These are phyloP conservation scores for Cucurbita moschata DNA, from an alignment of 306 rosid species.

Conservation along the genomic window DNA sequence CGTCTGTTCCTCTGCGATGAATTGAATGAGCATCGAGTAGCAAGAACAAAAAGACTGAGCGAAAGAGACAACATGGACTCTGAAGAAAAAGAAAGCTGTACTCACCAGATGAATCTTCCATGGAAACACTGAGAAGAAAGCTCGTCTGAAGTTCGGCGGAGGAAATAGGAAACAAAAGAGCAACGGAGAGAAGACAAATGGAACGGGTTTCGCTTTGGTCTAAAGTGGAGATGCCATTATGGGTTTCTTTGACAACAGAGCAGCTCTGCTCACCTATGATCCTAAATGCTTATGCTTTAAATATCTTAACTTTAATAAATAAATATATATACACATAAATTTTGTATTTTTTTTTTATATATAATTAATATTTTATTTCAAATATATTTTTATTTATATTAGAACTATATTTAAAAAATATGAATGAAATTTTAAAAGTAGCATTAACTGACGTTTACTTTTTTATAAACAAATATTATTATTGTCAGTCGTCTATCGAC, in stretches of 20 bases:
- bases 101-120: constrained; percentile 23
- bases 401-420: too few species aligned
- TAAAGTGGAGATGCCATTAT: constrained; percentile 31
- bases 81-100: background rate
- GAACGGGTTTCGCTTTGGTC: background rate
- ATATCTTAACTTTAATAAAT: background rate
- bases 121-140: constrained; percentile 1
- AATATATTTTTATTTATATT: too few species aligned
- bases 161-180: background rate
- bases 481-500: too few species aligned
- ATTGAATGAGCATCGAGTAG: background rate
- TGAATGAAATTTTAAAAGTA: too few species aligned
- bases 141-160: background rate
- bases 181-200: background rate
- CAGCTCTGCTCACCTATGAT: background rate
- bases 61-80: background rate
- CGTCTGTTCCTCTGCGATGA: background rate
- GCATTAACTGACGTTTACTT: too few species aligned
- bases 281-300: background rate
- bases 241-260: constrained; percentile 9
- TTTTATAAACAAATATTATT: too few species aligned
- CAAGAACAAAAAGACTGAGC: constrained; percentile 8
- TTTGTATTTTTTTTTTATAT: too few species aligned
- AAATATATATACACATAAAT: too few species aligned
- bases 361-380: too few species aligned